Evolutionary conservation across 1,284 basidiomycete species (phyloP).

Genomic region (Cutaneotrichosporon arboriforme): DNA sequence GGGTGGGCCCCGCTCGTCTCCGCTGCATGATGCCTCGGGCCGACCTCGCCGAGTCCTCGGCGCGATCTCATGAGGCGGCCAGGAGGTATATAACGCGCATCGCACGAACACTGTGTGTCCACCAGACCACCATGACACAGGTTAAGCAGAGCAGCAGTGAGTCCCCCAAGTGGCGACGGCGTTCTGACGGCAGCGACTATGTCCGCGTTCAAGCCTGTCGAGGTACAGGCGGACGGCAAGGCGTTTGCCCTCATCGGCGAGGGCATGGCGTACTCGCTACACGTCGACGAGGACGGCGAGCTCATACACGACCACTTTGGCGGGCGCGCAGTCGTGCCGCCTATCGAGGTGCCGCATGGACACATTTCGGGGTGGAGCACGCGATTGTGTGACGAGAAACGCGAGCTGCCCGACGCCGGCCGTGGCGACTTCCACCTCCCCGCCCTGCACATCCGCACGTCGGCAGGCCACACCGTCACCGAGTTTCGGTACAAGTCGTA

Average conservation of each 20-base stretch:
- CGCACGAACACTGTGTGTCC: not conserved
- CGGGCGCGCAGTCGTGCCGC: conserved; percentile 1
- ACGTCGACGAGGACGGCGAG: conserved; percentile 18
- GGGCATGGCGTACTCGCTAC: not conserved
- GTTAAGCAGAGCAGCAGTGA: not conserved
- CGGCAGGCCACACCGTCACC: conserved; percentile 17
- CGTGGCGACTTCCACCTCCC: conserved; percentile 32
- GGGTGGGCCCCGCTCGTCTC: too few species aligned
- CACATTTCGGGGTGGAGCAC: conserved; percentile 1
- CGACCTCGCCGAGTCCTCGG: too few species aligned
- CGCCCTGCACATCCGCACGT: conserved; percentile 19
- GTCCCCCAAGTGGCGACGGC: not conserved
- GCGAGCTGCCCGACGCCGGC: conserved; percentile 30
- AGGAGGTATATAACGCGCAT: not conserved
- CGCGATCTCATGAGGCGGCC: too few species aligned
- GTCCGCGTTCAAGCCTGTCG: not conserved
- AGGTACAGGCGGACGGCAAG: not conserved
- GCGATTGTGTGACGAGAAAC: not conserved
- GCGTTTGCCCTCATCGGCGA: conserved; percentile 2
- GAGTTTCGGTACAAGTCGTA: conserved; percentile 21
- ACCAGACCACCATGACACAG: conserved; percentile 1
- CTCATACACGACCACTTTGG: conserved; percentile 29
- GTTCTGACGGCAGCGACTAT: not conserved
- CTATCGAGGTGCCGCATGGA: not conserved
- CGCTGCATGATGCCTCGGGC: too few species aligned